A percentile compares a stretch with the other conserved stretches of the same genome.
Conservation (phyloP, 306 rosid genomes). For the Sicyos baderoa region DNA sequence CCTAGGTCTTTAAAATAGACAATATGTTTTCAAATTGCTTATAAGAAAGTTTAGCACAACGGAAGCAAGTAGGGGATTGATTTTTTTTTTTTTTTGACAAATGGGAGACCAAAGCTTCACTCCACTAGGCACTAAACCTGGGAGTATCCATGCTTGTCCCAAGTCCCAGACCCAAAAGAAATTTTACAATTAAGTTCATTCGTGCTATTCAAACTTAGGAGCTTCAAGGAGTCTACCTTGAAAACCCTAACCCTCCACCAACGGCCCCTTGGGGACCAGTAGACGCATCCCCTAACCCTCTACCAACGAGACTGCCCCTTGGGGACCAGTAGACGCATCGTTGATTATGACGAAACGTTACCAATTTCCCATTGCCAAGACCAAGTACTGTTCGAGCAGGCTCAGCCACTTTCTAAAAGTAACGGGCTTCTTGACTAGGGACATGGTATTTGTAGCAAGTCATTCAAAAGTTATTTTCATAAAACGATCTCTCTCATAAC, state of each 20-base stretch:
- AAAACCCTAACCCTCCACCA: too few species aligned
- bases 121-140: too few species aligned
- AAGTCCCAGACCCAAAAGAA: too few species aligned
- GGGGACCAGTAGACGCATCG: background rate
- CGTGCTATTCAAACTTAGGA: too few species aligned
- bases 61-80: background rate
- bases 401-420: slow-evolving; percentile 3
- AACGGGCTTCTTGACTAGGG: background rate
- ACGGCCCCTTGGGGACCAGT: background rate
- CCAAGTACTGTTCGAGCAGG: background rate
- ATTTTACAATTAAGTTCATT: too few species aligned
- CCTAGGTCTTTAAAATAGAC: background rate
- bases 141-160: too few species aligned
- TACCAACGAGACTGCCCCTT: too few species aligned
- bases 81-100: background rate
- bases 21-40: background rate
- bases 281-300: background rate
- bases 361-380: background rate
- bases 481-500: slow-evolving; percentile 3
- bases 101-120: too few species aligned
- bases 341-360: background rate
- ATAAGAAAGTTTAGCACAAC: background rate
- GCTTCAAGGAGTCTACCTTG: too few species aligned
- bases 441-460: background rate
- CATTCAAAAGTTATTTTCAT: background rate